Evolutionary conservation across 768 basidiomycete species (phyloP).

Genomic region (Agaricus bisporus): DNA sequence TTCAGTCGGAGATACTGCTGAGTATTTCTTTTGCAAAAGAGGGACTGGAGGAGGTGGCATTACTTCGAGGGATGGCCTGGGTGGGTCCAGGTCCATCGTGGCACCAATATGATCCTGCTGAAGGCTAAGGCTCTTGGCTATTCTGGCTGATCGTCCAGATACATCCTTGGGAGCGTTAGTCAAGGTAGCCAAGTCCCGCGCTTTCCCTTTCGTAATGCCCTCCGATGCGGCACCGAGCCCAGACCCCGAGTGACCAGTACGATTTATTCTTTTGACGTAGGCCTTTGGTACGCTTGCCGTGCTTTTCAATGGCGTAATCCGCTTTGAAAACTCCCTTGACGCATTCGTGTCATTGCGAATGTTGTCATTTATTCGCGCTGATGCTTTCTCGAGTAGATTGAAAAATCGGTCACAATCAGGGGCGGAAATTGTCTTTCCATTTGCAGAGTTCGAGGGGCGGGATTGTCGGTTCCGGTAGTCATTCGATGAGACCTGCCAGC

Average conservation of each 20-base stretch:
- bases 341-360: slow-evolving; percentile 11
- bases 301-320: slow-evolving; percentile 1
- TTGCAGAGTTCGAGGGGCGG: neutral
- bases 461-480: slow-evolving; percentile 2
- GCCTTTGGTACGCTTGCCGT: neutral
- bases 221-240: neutral
- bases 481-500: neutral
- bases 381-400: slow-evolving; percentile 27
- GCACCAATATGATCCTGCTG: neutral
- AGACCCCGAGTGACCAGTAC: neutral
- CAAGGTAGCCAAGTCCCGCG: neutral
- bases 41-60: slow-evolving; percentile 17
- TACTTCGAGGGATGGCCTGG: slow-evolving; percentile 2
- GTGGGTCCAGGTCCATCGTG: slow-evolving; percentile 3
- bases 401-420: slow-evolving; percentile 21
- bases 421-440: neutral
- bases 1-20: neutral
- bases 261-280: slow-evolving; percentile 8
- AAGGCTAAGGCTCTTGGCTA: neutral
- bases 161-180: neutral
- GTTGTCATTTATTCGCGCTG: slow-evolving; percentile 27
- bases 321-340: neutral
- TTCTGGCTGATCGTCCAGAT: neutral
- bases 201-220: slow-evolving; percentile 2
- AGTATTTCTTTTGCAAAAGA: neutral